Evolutionary conservation across 805 yeast species (phyloP), one percentile per base, ranked within the genome.

Genomic region (Sugiyamaella chiloensis): DNA sequence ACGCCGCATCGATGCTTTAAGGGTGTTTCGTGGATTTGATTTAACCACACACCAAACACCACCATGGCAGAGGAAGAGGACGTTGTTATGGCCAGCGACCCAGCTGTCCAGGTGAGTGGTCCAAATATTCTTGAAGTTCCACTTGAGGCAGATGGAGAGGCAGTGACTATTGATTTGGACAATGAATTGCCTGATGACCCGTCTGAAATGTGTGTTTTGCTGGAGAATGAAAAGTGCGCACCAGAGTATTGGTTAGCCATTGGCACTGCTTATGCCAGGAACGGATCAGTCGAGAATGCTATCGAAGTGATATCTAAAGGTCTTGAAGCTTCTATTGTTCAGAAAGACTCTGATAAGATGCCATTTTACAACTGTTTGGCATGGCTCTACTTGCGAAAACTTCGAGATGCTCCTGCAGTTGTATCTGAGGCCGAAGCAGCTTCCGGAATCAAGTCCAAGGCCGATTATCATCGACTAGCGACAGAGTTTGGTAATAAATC

Each of bases 101-200:
- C 42, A 11, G 42, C 27, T 16, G 31, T 24, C 9, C 19, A 20
- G 20, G 20, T 27, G n/a, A 24, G 31, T 17, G 29, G 32, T 12
- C 21, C 62, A 26, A 66, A 64, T 51, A 62, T 66, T 46, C 60
- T 80, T 55, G 85, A 81, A 64, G 84, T 91, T 60, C 96, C 96
- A 36, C 70, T 88, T 61, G 84, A 77, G 48, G 56, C 53, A 16
- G 81, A 83, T 49, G 86, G 84, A 58, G 96, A 89, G 67, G 85
- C 87, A 52, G 96, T 91, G 53, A 84, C 87, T 44, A 79, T 93
- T 56, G 91, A 89, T 60, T 74, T 85, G 51, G 77, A 77, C 44
- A 80, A 81, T 29, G 98, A 91, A 60, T 72, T 89, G 48, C 95
- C 96, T 3, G 96, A 87, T 19, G 96, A 91, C 63, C 87, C 96